Percentiles rank a stretch among this genome's conserved stretches.
Evolutionary conservation across 2,329 filamentous ascomycete species (phyloP).

Genomic region (Ophiocordyceps robertsii): DNA sequence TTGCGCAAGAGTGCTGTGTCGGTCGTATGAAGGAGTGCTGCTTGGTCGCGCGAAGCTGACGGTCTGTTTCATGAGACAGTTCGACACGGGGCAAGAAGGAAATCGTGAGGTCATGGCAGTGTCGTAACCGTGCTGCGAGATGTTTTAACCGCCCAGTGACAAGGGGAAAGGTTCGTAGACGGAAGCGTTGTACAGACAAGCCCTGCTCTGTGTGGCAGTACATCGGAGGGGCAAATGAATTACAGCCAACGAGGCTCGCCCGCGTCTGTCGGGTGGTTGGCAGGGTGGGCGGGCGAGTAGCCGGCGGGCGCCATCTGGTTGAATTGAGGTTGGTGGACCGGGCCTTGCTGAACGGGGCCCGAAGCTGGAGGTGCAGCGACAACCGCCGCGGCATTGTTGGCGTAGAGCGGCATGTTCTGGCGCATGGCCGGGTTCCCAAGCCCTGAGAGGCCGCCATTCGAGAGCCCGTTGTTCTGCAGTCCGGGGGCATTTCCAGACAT

Average conservation of each 20-base stretch:
- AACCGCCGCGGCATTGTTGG: conserved; percentile 10
- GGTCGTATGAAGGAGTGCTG: conserved; percentile 9
- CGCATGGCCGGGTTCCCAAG: conserved; percentile 11
- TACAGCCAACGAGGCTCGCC: conserved; percentile 27
- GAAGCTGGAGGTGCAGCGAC: conserved; percentile 17
- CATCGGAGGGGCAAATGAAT: conserved; percentile 9
- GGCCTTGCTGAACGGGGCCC: conserved; percentile 4
- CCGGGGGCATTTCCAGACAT: conserved; percentile 26
- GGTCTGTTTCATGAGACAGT: conserved; percentile 3
- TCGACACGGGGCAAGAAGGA: conserved; percentile 18
- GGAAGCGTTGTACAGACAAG: conserved; percentile 20
- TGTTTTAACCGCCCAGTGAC: conserved; percentile 10
- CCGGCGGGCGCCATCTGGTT: conserved; percentile 12
- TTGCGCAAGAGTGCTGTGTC: conserved; percentile 12
- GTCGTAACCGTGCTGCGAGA: conserved; percentile 20
- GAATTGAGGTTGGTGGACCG: conserved; percentile 14
- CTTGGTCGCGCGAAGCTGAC: conserved; percentile 11
- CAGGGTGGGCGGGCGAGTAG: conserved; percentile 12
- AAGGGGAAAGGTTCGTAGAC: conserved; percentile 9
- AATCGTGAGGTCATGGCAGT: conserved; percentile 27
- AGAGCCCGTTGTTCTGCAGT: conserved; percentile 14
- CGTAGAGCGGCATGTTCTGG: conserved; percentile 22
- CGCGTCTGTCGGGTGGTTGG: conserved; percentile 12
- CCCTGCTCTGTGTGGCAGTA: conserved; percentile 10
- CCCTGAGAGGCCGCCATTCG: conserved; percentile 10